Evolutionary conservation across 2,329 filamentous ascomycete species (phyloP), one percentile per base, ranked within the genome.

Genomic region (Aspergillus tanneri): DNA sequence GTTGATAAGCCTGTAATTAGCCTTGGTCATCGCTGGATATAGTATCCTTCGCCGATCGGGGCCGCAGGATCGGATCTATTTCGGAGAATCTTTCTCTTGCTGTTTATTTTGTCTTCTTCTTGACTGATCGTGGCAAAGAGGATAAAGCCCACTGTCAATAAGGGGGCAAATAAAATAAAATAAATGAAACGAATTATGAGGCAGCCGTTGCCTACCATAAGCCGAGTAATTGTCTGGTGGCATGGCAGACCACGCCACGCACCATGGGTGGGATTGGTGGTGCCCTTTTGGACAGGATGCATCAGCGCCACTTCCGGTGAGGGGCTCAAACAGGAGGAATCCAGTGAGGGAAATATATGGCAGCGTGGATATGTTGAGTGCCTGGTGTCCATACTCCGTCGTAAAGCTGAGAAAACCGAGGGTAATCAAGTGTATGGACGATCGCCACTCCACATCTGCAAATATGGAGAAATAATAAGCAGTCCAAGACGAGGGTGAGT

Each of bases 1-100:
- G n/a, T n/a, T 39, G 51, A 52, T 44, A 50, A 57, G 55, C 47
- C 45, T 53, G 60, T 64, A 57, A 64, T 64, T 62, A 51, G 52
- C 54, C 59, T 48, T 63, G 58, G 61, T 64, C 60, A 64, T 62
- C 49, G 40, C 12, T 40, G 40, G 36, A 30, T 45, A 46, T 50
- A n/a, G 44, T 27, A n/a, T n/a, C 23, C 30, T 38, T 41, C 46
- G 46, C 32, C 41, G 24, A 49, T 41, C 40, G 35, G 46, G 42
- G 30, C 27, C 10, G 45, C 18, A 16, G 4, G 30, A 40, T 34
- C 38, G 32, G 36, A 10, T 38, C 19, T 45, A 37, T 8, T 22
- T 36, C 28, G 23, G 37, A 5, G 30, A 32, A 30, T 28, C 22
- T 27, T 14, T 5, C 27, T 34, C 14, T 35, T 25, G 8, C 18